Evolutionary conservation across 2,329 filamentous ascomycete species (phyloP), one percentile per base, ranked within the genome.

Genomic region (Beauveria sp.): DNA sequence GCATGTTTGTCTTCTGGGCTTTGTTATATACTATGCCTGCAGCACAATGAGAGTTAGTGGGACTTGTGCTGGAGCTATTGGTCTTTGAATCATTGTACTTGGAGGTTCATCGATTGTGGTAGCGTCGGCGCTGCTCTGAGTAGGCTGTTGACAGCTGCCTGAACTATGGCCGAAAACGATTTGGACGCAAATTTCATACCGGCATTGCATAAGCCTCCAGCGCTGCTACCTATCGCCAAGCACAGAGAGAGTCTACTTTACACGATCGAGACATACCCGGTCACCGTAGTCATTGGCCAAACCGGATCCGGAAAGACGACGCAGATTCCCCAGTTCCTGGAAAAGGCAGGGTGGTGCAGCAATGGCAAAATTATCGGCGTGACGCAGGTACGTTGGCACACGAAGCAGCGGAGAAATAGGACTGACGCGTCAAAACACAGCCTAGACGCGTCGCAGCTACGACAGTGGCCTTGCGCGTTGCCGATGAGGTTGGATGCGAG

Each of bases 281-380:
- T 98, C 62, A 93, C 90, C 0, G 91, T 98, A 56, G 86, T 98
- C 14, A 86, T 98, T 60, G 95, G 93, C 9, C 92, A 97, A 71
- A 98, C 95, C 1, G 95, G 95, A 4, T 96, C 90, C 26, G 93
- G 93, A 47, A 98, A 98, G 75, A 96, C 93, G 1, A 98, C 95
- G 0, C 95, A 98, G 71, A 88, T 98, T 49, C 95, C 95, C 1
- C 93, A 97, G 68, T 98, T 89, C 68, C 82, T 98, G 14, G 87
- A 96, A 62, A 81, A 90, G 67, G 90, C 89, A 69, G 93, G 93
- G 74, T 98, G 93, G 93, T 93, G 91, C 71, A 80, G 82, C 30
- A 84, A 92, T 70, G 91, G 90, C 22, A 96, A 93, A 70, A 74
- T 89, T 51, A 89, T 99, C 66, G 93, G 87, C 22, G 83, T 98